Evolutionary conservation across 805 yeast genomes (phyloP).

Genomic region (Wickerhamomyces subpelliculosus): DNA sequence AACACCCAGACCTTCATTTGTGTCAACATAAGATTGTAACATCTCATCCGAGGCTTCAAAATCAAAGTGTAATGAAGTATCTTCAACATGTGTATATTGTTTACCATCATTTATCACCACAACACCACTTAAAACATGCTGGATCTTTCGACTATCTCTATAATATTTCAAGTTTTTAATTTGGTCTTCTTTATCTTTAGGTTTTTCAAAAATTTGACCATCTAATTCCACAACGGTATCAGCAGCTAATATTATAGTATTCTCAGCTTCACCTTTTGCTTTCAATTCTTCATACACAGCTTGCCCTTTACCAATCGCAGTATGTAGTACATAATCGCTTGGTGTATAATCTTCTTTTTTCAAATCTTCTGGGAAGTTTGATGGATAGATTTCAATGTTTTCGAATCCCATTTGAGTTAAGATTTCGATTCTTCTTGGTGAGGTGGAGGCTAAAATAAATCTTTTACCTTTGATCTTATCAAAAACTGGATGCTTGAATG

Average conservation of each 20-base stretch:
- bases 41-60: conserved; percentile 43
- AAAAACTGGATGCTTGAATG: conserved; percentile 27
- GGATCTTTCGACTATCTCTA: conserved; percentile 36
- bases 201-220: conserved; percentile 72
- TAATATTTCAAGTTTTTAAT: conserved; percentile 41
- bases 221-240: conserved; percentile 70
- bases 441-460: conserved; percentile 72
- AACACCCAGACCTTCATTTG: conserved; percentile 70
- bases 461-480: conserved; percentile 10
- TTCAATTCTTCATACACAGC: conserved; percentile 46
- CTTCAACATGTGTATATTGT: conserved; percentile 29
- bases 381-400: conserved; percentile 41
- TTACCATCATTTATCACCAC: conserved; percentile 29
- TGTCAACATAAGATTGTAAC: conserved; percentile 52
- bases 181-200: conserved; percentile 46
- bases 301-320: conserved; percentile 62
- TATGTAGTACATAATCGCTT: conserved; percentile 57
- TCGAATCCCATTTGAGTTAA: conserved; percentile 49
- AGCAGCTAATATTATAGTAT: conserved; percentile 48
- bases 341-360: conserved; percentile 44
- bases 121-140: conserved; percentile 49
- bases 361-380: conserved; percentile 74
- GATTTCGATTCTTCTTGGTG: conserved; percentile 78
- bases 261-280: conserved; percentile 21
- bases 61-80: conserved; percentile 36